These are phyloP conservation scores for Ustilago loliicola DNA, from an alignment of 1,284 basidiomycete species.

Conservation along the genomic window DNA sequence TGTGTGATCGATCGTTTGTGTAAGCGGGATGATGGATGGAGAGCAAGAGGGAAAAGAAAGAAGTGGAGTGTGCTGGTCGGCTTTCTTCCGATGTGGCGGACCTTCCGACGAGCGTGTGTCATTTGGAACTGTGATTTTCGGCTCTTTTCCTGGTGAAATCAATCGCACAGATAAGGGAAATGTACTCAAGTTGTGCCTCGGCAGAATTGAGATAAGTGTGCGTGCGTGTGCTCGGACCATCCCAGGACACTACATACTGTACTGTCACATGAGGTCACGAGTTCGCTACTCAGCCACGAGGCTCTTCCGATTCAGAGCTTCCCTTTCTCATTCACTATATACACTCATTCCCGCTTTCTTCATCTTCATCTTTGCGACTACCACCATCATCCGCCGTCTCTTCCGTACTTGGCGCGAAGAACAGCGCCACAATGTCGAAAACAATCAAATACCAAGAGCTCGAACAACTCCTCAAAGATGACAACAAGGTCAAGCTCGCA, in stretches of 20 bases:
- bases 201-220: neutral
- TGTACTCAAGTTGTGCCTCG: constrained; percentile 23
- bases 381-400: too few relatives aligned
- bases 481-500: constrained; percentile 91
- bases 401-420: too few relatives aligned
- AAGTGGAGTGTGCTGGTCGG: neutral
- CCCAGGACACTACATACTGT: too few relatives aligned
- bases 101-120: neutral
- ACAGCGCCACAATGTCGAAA: constrained; percentile 32
- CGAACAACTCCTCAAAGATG: constrained; percentile 73
- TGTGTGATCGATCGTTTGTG: neutral
- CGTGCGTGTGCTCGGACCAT: constrained; percentile 28
- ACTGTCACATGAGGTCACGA: constrained; percentile 9
- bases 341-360: neutral
- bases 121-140: constrained; percentile 6
- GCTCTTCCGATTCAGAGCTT: neutral
- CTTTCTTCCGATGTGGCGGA: neutral
- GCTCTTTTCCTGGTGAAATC: constrained; percentile 4
- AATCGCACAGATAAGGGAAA: constrained; percentile 9
- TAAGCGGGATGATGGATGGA: constrained; percentile 4
- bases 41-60: neutral
- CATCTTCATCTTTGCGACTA: neutral
- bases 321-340: neutral
- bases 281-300: constrained; percentile 3
- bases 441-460: constrained; percentile 46